Evolutionary conservation across 2,329 filamentous ascomycete species (phyloP), one percentile per base, ranked within the genome.

Genomic region (Neoscytalidium dimidiatum): DNA sequence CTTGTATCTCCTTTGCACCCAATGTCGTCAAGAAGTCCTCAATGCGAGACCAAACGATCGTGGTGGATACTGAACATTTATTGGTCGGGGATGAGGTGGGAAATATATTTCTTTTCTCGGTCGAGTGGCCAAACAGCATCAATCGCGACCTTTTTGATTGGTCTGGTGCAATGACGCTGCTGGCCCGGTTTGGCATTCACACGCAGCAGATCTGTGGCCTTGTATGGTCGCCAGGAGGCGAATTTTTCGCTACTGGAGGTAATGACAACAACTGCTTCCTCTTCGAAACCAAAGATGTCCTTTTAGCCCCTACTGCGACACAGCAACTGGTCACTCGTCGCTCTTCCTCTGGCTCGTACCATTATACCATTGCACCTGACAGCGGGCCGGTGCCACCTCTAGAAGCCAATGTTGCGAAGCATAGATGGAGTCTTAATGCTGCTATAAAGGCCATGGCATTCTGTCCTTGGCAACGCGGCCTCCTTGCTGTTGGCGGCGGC

Each of bases 381-480:
- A 75, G 75, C 51, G 71, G 69, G 14, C 63, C 70, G 1, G 74
- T 80, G 21, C 64, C 83, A 19, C 78, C 82, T 26, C 77, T 92
- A 28, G 80, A 80, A 2, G 72, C 79, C 5, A 86, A 86, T 6
- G 79, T 83, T 31, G 87, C 91, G 71, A 89, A 85, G 70, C 88
- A 96, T 75, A 85, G 85, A 33, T 95, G 92, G 86, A 77, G 83
- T 11, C 92, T 99, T 75, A 87, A 87, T 28, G 94, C 94, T 0
- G 95, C 95, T 2, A 91, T 98, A 69, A 99, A 99, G 78, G 95
- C 95, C 33, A 95, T 98, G 70, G 93, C 95, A 1, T 98, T 98
- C 78, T 96, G 94, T 68, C 94, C 95, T 0, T 99, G 94, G 94
- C 91, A 94, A 64, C 87, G 91, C 26, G 91, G 90, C 3, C 84